Percentiles rank a stretch among this genome's conserved stretches.
Conservation (phyloP, 768 basidiomycete genomes). For the Lyophyllum shimeji region DNA sequence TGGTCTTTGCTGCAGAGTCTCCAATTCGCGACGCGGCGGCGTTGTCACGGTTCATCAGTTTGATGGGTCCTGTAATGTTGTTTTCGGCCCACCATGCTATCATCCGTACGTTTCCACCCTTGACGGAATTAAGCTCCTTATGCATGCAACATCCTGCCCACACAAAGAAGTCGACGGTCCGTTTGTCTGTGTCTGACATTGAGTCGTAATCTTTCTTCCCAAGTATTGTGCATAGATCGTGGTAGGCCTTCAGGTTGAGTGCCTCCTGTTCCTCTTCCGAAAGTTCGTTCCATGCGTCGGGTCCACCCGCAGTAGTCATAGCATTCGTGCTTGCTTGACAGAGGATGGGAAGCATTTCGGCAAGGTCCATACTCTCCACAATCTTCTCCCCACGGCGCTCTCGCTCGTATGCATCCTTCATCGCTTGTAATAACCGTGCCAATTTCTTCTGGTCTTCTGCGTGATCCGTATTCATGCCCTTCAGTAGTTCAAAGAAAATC, state of each 20-base stretch:
- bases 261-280: background rate
- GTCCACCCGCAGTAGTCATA: background rate
- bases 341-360: background rate
- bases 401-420: background rate
- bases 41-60: slow-evolving; percentile 25
- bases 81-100: slow-evolving; percentile 11
- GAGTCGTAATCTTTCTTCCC: slow-evolving; percentile 10
- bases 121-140: slow-evolving; percentile 23
- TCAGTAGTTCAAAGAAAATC: slow-evolving; percentile 2
- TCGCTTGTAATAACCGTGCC: background rate
- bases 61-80: slow-evolving; percentile 10
- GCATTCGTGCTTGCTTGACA: background rate
- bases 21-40: slow-evolving; percentile 4
- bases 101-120: slow-evolving; percentile 21
- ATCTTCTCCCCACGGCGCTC: background rate
- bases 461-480: slow-evolving; percentile 17
- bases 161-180: slow-evolving; percentile 11
- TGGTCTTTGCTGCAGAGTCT: background rate
- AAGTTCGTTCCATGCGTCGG: background rate
- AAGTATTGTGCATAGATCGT: background rate
- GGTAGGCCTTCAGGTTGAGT: background rate
- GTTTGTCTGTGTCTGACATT: slow-evolving; percentile 3
- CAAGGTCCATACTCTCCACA: background rate
- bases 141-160: too few species aligned
- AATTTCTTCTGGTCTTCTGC: slow-evolving; percentile 26